Base-by-base conservation (phyloP, 176 grass and related monocot species). In the Saccharum spontaneum region DNA sequence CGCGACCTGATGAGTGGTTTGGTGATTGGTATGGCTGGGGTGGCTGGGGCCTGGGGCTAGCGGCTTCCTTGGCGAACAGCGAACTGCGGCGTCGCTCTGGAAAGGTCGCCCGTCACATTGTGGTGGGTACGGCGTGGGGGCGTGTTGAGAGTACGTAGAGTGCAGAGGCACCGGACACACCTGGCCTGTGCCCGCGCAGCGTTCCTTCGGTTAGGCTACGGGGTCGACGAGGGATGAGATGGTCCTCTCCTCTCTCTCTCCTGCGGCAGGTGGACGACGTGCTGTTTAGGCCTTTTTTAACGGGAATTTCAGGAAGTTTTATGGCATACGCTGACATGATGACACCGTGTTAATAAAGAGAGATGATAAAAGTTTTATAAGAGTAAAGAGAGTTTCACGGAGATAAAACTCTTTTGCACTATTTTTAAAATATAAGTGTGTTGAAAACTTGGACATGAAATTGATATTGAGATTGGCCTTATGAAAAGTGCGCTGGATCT, bases 91-190 rank as follows among this genome's bases (percentile, higher is more conserved):
- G 84, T 61, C 75, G 80, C n/a, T 69, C 30, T 62, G 84, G 89
- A 75, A 90, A 79, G 89, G 80, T 87, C 89, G 75, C 84, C 80
- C 62, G 80, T 87, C 85, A 84, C 85, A 54, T 73, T 75, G 6
- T 61, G 84, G 80, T 87, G 75, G 89, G 69, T 76, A 52, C 59
- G 69, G 34, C 40, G 84, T 60, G 86, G 38, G 77, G 16, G 65
- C 26, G 66, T 75, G 40, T 12, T 80, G 50, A 9, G 49, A 41
- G 13, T n/a, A n/a, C n/a, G n/a, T 40, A 10, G 79, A 70, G 36
- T 78, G 36, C 12, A 74, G 82, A 55, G 76, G 37, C 45, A 7
- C 20, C 79, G 75, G 84, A 83, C 84, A 83, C 84, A 80, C 84
- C 85, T 87, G 89, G 66, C 67, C 72, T 36, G 41, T 20, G 67